Conservation (phyloP, 805 yeast species). For the Candida methanosorbosa region DNA sequence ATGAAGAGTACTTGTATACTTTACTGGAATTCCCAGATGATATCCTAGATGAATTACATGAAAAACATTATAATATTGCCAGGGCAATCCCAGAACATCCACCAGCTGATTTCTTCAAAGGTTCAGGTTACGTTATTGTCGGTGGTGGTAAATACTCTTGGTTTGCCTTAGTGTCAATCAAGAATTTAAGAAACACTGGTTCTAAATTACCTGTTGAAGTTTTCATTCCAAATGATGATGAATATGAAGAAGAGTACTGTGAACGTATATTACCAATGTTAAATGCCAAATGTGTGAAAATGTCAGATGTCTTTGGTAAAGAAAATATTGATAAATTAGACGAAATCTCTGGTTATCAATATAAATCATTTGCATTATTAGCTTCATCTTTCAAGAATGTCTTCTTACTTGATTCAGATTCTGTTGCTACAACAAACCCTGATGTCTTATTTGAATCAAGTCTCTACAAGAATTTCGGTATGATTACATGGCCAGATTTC, state of each 20-base stretch:
- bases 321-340: constrained; percentile 9
- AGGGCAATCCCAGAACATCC: constrained; percentile 36
- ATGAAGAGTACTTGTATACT: constrained; percentile 3
- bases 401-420: constrained; percentile 39
- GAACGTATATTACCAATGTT: constrained; percentile 28
- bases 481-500: constrained; percentile 70
- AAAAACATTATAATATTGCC: constrained; percentile 40
- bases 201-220: constrained; percentile 35
- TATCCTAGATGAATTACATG: constrained; percentile 35
- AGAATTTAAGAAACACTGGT: constrained; percentile 33
- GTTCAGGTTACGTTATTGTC: constrained; percentile 28
- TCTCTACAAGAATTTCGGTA: constrained; percentile 39
- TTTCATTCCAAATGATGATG: constrained; percentile 29
- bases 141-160: constrained; percentile 39
- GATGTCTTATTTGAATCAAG: constrained; percentile 25
- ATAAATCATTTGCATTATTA: constrained; percentile 34
- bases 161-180: constrained; percentile 29
- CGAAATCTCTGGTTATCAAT: constrained; percentile 26
- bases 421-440: constrained; percentile 34
- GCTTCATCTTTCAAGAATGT: constrained; percentile 37
- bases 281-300: constrained; percentile 33
- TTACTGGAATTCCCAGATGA: constrained; percentile 13
- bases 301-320: constrained; percentile 28
- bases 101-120: constrained; percentile 14
- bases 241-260: constrained; percentile 33